Conservation (phyloP, 768 basidiomycete genomes). For the Tricholoma sp. region DNA sequence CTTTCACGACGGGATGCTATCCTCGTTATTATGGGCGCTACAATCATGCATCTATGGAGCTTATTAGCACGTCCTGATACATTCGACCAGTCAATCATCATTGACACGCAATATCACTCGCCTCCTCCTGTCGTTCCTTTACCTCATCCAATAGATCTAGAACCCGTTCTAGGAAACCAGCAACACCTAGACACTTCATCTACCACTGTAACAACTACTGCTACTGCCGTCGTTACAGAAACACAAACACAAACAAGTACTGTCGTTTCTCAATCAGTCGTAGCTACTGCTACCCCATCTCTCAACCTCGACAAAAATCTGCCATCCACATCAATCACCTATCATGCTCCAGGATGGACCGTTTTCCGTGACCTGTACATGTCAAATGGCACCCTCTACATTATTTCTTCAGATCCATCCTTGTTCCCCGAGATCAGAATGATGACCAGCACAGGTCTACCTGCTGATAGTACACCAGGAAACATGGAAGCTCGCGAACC, state of each 20-base stretch:
- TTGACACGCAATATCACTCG: conserved; percentile 18
- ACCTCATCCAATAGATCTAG: conserved; percentile 5
- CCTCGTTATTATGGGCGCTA: conserved; percentile 54
- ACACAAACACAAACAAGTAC: neutral
- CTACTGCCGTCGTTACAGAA: neutral
- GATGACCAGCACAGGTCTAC: conserved; percentile 66
- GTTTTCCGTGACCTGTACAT: conserved; percentile 80
- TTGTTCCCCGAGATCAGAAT: conserved; percentile 40
- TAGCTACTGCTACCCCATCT: conserved; percentile 1
- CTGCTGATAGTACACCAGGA: conserved; percentile 53
- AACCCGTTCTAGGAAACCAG: neutral
- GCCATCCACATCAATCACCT: conserved; percentile 50
- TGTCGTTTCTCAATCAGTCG: neutral
- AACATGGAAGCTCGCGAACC: conserved; percentile 67
- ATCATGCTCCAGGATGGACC: conserved; percentile 82
- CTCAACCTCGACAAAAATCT: conserved; percentile 22
- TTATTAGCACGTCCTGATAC: conserved; percentile 27
- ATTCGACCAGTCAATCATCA: conserved; percentile 25
- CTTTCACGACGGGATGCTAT: conserved; percentile 53
- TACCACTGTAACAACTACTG: neutral
- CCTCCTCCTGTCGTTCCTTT: neutral
- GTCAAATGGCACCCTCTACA: conserved; percentile 74
- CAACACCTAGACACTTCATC: neutral
- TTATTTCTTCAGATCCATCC: conserved; percentile 41
- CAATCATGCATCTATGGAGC: conserved; percentile 49